Percentiles rank a stretch among this genome's conserved stretches.
phyloP scores from a whole-genome alignment of 257 asterid genomes.

The Capsicum baccatum region DNA sequence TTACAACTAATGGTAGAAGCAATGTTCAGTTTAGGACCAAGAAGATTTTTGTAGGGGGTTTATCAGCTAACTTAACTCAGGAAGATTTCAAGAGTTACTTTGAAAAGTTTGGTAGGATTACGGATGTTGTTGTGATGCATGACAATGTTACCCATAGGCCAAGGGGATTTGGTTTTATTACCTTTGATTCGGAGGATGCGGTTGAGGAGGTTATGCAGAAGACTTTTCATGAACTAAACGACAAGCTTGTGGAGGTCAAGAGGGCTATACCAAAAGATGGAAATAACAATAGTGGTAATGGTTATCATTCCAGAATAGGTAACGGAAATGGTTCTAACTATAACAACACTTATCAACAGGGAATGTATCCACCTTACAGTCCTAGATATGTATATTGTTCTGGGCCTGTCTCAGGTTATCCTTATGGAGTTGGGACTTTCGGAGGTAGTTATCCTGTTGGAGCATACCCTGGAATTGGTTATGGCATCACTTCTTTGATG shows the following conservation, averaged over 20 bases:
- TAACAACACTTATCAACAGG: conserved; percentile 51
- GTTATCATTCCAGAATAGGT: conserved; percentile 50
- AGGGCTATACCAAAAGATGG: conserved; percentile 88
- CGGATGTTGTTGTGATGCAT: conserved; percentile 92
- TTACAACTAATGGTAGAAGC: conserved; percentile 58
- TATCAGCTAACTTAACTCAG: conserved; percentile 75
- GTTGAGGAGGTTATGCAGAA: conserved; percentile 82
- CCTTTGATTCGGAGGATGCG: conserved; percentile 82
- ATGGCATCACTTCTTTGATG: conserved; percentile 56
- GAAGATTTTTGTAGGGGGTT: conserved; percentile 95
- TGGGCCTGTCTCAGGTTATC: conserved; percentile 49
- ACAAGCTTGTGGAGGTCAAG: conserved; percentile 89
- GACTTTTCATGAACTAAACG: conserved; percentile 72
- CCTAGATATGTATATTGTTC: conserved; percentile 57
- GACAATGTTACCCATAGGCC: conserved; percentile 86
- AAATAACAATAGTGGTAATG: conserved; percentile 42
- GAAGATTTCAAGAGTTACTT: conserved; percentile 83
- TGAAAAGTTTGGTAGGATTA: conserved; percentile 80
- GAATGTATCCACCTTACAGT: conserved; percentile 44
- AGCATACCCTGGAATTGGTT: conserved; percentile 65
- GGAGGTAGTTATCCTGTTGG: conserved; percentile 61
- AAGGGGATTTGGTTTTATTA: conserved; percentile 92
- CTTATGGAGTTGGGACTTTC: conserved; percentile 59
- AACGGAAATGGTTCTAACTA: conserved; percentile 52
- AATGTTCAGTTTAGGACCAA: conserved; percentile 70